Conservation (phyloP, 2,329 filamentous ascomycete species). For the Claviceps fusiformis region DNA sequence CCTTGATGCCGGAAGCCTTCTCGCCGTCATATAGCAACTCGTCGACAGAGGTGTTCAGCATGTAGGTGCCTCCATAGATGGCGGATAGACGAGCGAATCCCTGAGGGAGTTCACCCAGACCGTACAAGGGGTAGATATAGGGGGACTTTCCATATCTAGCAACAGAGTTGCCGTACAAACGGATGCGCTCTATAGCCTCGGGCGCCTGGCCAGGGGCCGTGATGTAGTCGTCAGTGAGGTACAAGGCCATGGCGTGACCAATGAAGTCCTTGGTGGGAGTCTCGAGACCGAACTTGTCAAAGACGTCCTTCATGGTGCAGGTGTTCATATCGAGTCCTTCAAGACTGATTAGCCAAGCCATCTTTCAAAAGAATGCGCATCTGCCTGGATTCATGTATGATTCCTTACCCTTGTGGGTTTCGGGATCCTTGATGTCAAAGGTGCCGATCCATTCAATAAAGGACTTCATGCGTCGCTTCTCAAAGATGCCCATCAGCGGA, state of each 20-base stretch:
- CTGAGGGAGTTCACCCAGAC: conserved; percentile 90
- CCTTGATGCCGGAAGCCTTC: conserved; percentile 92
- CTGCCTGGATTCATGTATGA: not conserved
- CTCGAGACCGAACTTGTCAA: conserved; percentile 95
- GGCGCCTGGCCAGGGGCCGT: conserved; percentile 57
- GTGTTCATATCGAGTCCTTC: conserved; percentile 65
- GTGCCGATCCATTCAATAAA: conserved; percentile 92
- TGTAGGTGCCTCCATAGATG: conserved; percentile 98
- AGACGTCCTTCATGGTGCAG: conserved; percentile 94
- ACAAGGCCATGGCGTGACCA: conserved; percentile 96
- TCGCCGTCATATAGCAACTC: conserved; percentile 73
- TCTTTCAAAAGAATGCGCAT: not conserved
- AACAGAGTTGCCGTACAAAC: conserved; percentile 94
- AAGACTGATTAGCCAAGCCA: conserved; percentile 8
- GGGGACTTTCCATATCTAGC: conserved; percentile 95
- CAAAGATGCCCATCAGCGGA: conserved; percentile 90
- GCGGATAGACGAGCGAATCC: conserved; percentile 94
- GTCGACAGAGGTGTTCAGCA: conserved; percentile 92
- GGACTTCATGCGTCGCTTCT: conserved; percentile 93
- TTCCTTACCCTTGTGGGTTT: conserved; percentile 72
- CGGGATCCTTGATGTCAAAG: conserved; percentile 69
- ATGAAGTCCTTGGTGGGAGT: conserved; percentile 84
- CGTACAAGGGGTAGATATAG: conserved; percentile 98
- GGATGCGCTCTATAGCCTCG: conserved; percentile 82
- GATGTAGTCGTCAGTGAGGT: conserved; percentile 81